These are phyloP conservation scores for Aspergillus bombycis DNA, from an alignment of 2,329 filamentous ascomycete genomes.

Conservation along the genomic window DNA sequence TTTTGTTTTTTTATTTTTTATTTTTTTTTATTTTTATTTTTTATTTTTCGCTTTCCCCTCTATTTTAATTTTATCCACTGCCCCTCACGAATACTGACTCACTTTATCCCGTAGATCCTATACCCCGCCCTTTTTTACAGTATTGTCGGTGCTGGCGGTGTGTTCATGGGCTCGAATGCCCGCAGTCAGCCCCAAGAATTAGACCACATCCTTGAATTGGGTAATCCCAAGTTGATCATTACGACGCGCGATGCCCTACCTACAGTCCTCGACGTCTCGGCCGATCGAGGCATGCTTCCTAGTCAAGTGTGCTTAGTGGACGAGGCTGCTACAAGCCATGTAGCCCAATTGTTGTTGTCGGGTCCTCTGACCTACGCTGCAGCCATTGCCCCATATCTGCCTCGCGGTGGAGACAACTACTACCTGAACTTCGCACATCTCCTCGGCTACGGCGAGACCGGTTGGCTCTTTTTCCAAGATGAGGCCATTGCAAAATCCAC, in stretches of 20 bases:
- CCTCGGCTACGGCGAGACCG: constrained; percentile 48
- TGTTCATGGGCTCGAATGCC: constrained; percentile 57
- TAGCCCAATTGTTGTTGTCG: constrained; percentile 33
- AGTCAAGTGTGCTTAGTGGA: constrained; percentile 43
- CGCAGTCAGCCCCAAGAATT: constrained; percentile 52
- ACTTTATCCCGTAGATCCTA: constrained; percentile 33
- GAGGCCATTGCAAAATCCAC: constrained; percentile 50
- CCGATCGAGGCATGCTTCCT: constrained; percentile 33
- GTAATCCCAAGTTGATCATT: constrained; percentile 51
- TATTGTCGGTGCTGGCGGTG: constrained; percentile 51
- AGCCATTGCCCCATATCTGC: constrained; percentile 20
- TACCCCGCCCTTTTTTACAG: constrained; percentile 43
- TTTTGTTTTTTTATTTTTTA: constrained; percentile 9
- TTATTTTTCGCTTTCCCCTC: constrained; percentile 6
- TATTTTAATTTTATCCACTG: constrained; percentile 3
- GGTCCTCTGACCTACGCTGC: constrained; percentile 28
- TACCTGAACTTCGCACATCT: constrained; percentile 41
- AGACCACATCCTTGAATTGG: constrained; percentile 49
- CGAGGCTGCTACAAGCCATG: constrained; percentile 32
- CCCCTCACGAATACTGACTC: constrained; percentile 20
- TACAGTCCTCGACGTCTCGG: constrained; percentile 39
- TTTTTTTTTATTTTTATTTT: neutral
- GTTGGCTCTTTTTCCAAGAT: constrained; percentile 53
- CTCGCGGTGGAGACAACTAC: constrained; percentile 16
- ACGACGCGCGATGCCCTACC: constrained; percentile 44